Conservation (phyloP, 2,329 filamentous ascomycete genomes). For the Sclerotinia minor region DNA sequence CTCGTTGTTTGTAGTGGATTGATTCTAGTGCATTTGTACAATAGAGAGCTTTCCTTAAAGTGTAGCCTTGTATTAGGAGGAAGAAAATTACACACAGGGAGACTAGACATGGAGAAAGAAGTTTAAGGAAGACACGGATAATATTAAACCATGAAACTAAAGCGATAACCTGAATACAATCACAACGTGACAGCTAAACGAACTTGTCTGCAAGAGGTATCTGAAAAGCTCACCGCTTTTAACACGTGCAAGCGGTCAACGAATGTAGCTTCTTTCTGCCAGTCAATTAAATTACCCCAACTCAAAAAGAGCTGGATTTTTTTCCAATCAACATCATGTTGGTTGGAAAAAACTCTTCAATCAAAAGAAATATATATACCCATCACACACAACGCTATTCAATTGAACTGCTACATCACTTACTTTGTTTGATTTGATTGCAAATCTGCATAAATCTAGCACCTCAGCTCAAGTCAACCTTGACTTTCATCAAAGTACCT, state of each 20-base stretch:
- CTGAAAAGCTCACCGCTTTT: constrained; percentile 1
- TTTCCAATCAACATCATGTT: no score
- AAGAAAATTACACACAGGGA: not conserved
- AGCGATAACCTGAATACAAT: no score
- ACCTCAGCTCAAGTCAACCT: not conserved
- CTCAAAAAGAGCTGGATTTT: no score
- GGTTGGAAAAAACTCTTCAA: not conserved
- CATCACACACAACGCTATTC: not conserved
- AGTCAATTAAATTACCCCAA: not conserved
- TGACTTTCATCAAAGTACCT: not conserved
- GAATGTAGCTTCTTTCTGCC: not conserved
- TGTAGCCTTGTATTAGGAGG: not conserved
- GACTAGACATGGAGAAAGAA: not conserved
- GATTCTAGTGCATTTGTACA: not conserved
- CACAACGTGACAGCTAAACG: no score
- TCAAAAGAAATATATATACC: constrained; percentile 9
- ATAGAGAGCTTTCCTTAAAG: not conserved
- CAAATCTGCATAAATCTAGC: not conserved
- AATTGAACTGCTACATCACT: not conserved
- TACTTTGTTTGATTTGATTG: not conserved
- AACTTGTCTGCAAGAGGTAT: no score
- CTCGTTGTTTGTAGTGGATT: no score
- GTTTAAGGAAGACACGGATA: not conserved
- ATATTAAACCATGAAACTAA: not conserved
- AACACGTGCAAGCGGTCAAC: not conserved